Evolutionary conservation across 2,329 filamentous ascomycete species (phyloP), one percentile per base, ranked within the genome.

Genomic region (Cadophora malorum): DNA sequence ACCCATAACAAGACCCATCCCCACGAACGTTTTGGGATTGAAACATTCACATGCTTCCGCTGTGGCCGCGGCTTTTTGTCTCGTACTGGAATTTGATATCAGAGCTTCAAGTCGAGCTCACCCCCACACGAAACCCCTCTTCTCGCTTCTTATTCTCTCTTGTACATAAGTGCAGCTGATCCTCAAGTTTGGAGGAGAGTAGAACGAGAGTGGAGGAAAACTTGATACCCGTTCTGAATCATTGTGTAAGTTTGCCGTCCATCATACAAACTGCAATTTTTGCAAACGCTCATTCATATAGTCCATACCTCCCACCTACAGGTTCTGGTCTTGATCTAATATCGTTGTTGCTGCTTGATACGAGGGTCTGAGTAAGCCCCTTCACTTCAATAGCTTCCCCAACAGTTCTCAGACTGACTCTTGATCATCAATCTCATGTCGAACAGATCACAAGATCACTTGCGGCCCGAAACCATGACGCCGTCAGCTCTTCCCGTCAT

Each of bases 401-500:
- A 38, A 10, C 9, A 10, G 9, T 38, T 38, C 14, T 9, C 8
- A 7, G 35, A 10, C 35, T 38, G 35, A 14, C 14, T 38, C 35
- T 38, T 38, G 35, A 14, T 38, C 35, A 14, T 6, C 12, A 6
- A 16, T 59, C 21, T 25, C 10, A 59, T 35, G 21, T 38, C 6
- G 2, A n/a, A 6, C 21, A 58, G 4, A 25, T 38, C 35, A 59
- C 35, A 14, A 59, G 21, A 23, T 35, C 33, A 33, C 10, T n/a
- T n/a, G 10, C 16, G 23, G 21, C 52, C 23, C 35, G 50, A 25
- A 60, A 63, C 10, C 31, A 71, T 71, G 69, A 61, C 67, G 53
- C 64, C 67, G 4, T 69, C 67, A 47, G 64, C 69, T 47, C 47
- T 66, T 55, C 65, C 66, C 31, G 23, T 63, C 25, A 65, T 63